phyloP scores from a whole-genome alignment of 1,139 yeast species.

The Scheffersomyces insectosa region DNA sequence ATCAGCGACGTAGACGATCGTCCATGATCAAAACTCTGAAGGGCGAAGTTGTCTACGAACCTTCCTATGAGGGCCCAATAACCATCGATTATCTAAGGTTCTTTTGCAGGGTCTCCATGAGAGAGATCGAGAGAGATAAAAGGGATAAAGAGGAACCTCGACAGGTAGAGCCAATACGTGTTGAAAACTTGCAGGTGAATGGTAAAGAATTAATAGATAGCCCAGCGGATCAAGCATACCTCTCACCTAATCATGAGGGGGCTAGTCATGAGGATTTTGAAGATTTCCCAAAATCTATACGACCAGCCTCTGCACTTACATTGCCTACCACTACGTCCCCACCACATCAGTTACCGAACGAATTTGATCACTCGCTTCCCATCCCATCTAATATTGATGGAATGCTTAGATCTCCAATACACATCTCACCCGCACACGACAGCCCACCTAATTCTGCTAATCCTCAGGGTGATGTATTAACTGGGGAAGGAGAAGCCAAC shows the following conservation, averaged over 20 bases:
- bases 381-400: not conserved
- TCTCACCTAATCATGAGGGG: not conserved
- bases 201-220: not conserved
- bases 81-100: slow-evolving; percentile 40
- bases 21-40: slow-evolving; percentile 27
- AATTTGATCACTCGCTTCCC: slow-evolving; percentile 19
- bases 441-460: not conserved
- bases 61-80: slow-evolving; percentile 39
- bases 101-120: slow-evolving; percentile 34
- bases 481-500: not conserved
- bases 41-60: slow-evolving; percentile 28
- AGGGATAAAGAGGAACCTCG: slow-evolving; percentile 2
- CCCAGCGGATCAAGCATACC: not conserved
- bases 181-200: not conserved
- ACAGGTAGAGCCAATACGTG: not conserved
- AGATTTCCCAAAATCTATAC: no score
- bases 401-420: slow-evolving; percentile 12
- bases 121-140: slow-evolving; percentile 19
- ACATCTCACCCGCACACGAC: not conserved
- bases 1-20: slow-evolving; percentile 27
- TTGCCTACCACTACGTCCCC: not conserved
- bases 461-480: not conserved
- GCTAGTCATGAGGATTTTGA: not conserved
- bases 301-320: no score
- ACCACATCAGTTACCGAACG: slow-evolving; percentile 6